phyloP scores from a whole-genome alignment of 2,329 filamentous ascomycete species.

The Colletotrichum gloeosporioides region DNA sequence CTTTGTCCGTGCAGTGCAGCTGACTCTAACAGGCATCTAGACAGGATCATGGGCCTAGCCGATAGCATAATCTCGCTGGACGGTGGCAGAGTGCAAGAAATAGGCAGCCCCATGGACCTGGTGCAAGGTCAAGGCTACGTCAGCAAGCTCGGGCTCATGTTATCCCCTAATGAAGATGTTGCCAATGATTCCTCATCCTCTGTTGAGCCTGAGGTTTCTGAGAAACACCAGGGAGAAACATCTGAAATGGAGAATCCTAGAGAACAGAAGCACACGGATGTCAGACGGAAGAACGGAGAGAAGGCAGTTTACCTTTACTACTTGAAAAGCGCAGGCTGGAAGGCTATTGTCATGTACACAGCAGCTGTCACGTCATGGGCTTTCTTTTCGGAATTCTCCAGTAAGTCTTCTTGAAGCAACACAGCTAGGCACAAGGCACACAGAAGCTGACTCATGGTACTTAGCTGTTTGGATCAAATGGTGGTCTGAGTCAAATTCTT shows the following conservation, averaged over 20 bases:
- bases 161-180: background rate
- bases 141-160: background rate
- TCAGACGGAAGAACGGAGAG: slow-evolving; percentile 11
- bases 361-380: background rate
- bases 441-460: background rate
- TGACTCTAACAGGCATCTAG: background rate
- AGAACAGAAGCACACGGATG: background rate
- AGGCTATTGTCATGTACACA: background rate
- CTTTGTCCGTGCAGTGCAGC: background rate
- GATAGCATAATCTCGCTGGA: background rate
- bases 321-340: background rate
- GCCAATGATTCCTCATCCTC: background rate
- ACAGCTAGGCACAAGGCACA: background rate
- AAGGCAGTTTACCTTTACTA: slow-evolving; percentile 10
- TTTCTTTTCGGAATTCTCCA: slow-evolving; percentile 14
- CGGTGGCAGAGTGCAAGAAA: background rate
- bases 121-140: background rate
- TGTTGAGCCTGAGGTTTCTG: background rate
- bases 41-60: background rate
- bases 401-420: background rate
- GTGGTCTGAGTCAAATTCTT: slow-evolving; percentile 7
- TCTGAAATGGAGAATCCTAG: background rate
- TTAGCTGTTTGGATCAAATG: slow-evolving; percentile 16
- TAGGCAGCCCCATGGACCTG: background rate
- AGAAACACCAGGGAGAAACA: background rate